These are phyloP conservation scores for Spiraea crenata DNA, from an alignment of 331 rosid species.

Conservation along the genomic window DNA sequence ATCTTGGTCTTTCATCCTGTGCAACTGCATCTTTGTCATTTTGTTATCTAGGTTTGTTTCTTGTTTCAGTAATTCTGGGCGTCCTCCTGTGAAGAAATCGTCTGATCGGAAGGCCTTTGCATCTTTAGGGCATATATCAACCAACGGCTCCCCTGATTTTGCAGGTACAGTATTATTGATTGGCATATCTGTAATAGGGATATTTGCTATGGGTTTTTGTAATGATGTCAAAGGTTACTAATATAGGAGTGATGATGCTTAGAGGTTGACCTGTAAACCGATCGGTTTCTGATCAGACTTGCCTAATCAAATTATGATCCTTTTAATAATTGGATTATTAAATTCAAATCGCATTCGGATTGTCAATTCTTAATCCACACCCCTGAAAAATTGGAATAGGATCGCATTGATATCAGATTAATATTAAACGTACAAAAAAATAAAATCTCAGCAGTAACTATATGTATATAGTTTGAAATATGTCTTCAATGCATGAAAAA, in stretches of 20 bases:
- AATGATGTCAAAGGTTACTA: not conserved
- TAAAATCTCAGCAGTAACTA: no score
- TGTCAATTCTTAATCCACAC: no score
- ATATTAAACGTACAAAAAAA: no score
- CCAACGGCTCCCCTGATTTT: conserved; percentile 48
- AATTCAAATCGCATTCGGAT: no score
- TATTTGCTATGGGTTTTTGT: not conserved
- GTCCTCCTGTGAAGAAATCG: conserved; percentile 74
- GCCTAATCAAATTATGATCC: no score
- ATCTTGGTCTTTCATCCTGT: not conserved
- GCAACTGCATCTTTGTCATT: not conserved
- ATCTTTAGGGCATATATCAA: conserved; percentile 52
- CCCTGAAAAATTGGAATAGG: no score
- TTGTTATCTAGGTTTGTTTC: conserved; percentile 15
- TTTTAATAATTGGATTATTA: no score
- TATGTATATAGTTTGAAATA: no score
- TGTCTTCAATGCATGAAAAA: no score
- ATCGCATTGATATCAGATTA: no score
- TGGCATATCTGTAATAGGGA: not conserved
- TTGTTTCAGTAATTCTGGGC: conserved; percentile 74
- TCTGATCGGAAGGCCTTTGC: conserved; percentile 57
- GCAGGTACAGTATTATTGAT: conserved; percentile 43
- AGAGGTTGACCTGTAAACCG: no score
- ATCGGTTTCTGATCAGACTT: no score
- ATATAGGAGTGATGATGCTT: not conserved